Base-by-base conservation (phyloP, 495 filamentous ascomycete genomes). In the Sabuloglossum arenarium region DNA sequence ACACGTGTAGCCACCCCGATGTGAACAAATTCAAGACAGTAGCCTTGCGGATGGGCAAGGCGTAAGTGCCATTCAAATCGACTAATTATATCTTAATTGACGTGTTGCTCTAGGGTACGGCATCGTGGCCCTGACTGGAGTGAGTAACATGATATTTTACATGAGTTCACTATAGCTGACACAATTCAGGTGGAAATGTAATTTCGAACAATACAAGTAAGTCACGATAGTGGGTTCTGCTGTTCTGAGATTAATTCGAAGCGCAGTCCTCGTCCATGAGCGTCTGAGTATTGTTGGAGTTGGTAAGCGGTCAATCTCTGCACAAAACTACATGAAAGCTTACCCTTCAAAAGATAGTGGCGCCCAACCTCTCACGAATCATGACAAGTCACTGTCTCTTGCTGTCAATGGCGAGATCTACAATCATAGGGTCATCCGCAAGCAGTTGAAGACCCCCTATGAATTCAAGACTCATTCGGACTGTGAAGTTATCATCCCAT, bases 401-500 rank as follows among this genome's bases (percentile, higher is more conserved):
- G 91, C 91, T 58, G 91, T 96, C 80, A 98, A 98, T 70, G 91
- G 91, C 70, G 91, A 98, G 70, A 98, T 98, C 68, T 98, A 98
- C 76, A 98, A 98, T 79, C 91, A 98, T 71, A 81, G 88, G 60
- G 78, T 95, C 61, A 72, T 98, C 61, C 81, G 91, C 60, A 96
- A 95, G 70, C 72, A 70, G 59, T 69, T 96, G 64, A 85, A 85
- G 69, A 71, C 70, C 24, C 78, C 82, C 25, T 90, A 94, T 68
- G 79, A 84, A 69, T 98, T 95, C 78, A 94, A 93, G 79, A 98
- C 91, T 53, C 83, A 91, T 65, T 95, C 89, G 30, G 91, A 98
- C 62, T 98, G 91, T 70, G 91, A 98, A 71, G 87, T 97, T 64
- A 90, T 98, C 67, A 88, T 97, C 63, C 91, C 93, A 54, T 64